Evolutionary conservation across 2,329 filamentous ascomycete genomes (phyloP), one percentile per base, ranked within the genome.

Genomic region (Dactylonectria estremocensis): DNA sequence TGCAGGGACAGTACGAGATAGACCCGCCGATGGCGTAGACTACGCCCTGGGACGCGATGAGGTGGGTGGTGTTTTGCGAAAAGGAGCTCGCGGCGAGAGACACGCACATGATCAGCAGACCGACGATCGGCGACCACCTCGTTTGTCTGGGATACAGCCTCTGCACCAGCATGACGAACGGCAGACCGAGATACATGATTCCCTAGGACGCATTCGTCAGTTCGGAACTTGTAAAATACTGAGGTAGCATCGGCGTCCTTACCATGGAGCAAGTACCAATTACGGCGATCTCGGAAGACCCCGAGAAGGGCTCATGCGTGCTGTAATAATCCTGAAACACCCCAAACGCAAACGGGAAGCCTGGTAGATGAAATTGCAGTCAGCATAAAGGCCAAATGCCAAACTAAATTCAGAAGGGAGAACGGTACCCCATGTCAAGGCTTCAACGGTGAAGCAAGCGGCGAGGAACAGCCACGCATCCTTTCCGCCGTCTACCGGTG

Each of bases 261-360:
- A 84, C 87, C 88, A 87, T 87, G 3, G 89, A 84, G 62, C 86
- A 89, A 2, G 90, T 93, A 1, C 91, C 91, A 61, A 93, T 89
- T 14, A 89, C 83, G 33, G 90, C 85, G 56, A 92, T 89, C 49
- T 85, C 82, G 31, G 84, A 82, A 0, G 85, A 84, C 2, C 84
- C 84, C 3, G 81, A 79, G 62, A 93, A 93, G 1, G 88, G 87
- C 5, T 84, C 84, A 65, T 90, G 84, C 1, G 83, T 86, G 40
- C 83, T 86, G 77, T 93, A 93, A 78, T 92, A 91, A 58, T 91
- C 86, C 72, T 93, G 90, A 74, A 94, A 93, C 24, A 94, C 85
- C 49, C 91, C 92, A 76, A 91, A 94, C 0, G 90, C 86, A 63
- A 90, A 90, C 0, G 90, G 88, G 64, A 93, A 92, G 2, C 91